phyloP scores from a whole-genome alignment of 2,329 filamentous ascomycete species.

The Trichoderma gracile region DNA sequence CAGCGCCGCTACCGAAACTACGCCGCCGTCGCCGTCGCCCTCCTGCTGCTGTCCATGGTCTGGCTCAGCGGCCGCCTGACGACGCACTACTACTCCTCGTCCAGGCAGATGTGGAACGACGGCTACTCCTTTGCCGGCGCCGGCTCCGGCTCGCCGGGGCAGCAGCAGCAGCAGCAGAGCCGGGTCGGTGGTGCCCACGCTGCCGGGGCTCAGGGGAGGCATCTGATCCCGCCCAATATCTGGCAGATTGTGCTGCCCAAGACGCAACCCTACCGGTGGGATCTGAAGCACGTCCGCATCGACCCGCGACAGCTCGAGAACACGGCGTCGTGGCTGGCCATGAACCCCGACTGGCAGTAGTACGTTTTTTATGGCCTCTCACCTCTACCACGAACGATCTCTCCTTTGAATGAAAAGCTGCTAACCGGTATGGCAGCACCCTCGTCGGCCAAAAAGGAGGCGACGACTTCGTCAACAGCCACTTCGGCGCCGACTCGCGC shows the following conservation, averaged over 20 bases:
- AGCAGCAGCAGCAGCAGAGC: neutral
- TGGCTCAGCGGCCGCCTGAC: constrained; percentile 11
- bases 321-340: constrained; percentile 22
- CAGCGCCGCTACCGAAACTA: constrained; percentile 19
- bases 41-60: constrained; percentile 11
- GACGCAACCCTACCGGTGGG: neutral
- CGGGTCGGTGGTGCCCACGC: too few relatives aligned
- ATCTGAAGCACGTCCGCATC: neutral
- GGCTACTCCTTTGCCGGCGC: neutral
- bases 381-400: too few relatives aligned
- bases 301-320: constrained; percentile 5
- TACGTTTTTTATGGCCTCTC: neutral
- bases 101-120: neutral
- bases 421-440: constrained; percentile 26
- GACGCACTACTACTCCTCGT: neutral
- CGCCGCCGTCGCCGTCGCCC: constrained; percentile 18
- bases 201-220: neutral
- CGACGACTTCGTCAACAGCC: constrained; percentile 32
- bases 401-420: neutral
- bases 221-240: constrained; percentile 16
- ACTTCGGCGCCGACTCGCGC: constrained; percentile 24
- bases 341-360: constrained; percentile 20
- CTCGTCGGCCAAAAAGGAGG: constrained; percentile 33
- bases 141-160: neutral
- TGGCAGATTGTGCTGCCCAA: constrained; percentile 24